A percentile compares a stretch with the other conserved stretches of the same genome.
These are phyloP conservation scores for Cladophialophora psammophila DNA, from an alignment of 2,329 filamentous ascomycete genomes.

Conservation along the genomic window DNA sequence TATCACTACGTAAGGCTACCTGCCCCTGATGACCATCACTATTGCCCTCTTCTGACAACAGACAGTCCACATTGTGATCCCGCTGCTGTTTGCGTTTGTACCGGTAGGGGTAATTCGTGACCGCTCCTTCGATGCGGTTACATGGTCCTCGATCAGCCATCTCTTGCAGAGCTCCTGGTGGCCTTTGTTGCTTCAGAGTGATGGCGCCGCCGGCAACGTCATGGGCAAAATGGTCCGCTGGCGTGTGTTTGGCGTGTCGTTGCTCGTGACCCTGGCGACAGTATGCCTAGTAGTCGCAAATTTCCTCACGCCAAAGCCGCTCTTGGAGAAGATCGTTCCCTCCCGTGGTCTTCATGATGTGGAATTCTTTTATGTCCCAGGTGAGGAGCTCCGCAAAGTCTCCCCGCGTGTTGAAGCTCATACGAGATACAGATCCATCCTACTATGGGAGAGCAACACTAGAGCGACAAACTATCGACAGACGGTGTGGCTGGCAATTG, in stretches of 20 bases:
- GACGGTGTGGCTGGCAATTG: conserved; percentile 7
- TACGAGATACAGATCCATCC: background rate
- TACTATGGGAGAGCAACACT: conserved; percentile 7
- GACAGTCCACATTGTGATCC: conserved; percentile 8
- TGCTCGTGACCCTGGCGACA: background rate
- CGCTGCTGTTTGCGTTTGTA: conserved; percentile 2
- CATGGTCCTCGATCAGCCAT: conserved; percentile 48
- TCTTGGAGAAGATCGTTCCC: conserved; percentile 3
- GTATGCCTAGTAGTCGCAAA: conserved; percentile 1
- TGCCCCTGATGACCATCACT: background rate
- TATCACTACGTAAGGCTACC: conserved; percentile 6
- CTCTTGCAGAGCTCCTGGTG: conserved; percentile 52
- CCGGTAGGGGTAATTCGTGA: conserved; percentile 3
- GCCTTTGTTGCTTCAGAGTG: conserved; percentile 50
- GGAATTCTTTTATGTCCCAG: background rate
- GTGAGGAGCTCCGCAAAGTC: background rate
- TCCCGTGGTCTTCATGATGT: conserved; percentile 2
- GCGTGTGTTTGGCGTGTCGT: background rate
- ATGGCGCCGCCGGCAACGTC: conserved; percentile 41
- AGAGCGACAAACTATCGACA: background rate
- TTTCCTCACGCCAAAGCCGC: conserved; percentile 9
- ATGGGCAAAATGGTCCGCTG: conserved; percentile 10
- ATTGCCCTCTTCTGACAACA: background rate
- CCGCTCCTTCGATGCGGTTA: conserved; percentile 40
- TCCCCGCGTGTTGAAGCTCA: background rate